Percentiles rank a stretch among this genome's conserved stretches.
These are phyloP conservation scores for Erigeron canadensis DNA, from an alignment of 129 eudicot species.

Conservation along the genomic window DNA sequence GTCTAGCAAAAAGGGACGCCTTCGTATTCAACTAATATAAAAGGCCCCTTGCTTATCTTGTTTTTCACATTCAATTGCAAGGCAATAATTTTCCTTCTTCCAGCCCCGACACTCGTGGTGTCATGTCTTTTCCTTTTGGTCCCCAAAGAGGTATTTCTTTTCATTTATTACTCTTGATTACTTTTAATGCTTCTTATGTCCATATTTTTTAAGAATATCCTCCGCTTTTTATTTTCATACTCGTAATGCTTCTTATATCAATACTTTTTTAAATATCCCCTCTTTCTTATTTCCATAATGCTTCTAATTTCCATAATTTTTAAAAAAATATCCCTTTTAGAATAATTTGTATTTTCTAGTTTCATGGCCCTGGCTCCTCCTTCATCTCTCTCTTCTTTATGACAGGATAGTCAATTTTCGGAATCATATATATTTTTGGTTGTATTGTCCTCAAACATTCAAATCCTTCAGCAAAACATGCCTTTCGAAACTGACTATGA, in stretches of 20 bases:
- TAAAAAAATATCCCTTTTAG: too few species aligned
- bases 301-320: too few species aligned
- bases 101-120: not conserved
- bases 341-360: not conserved
- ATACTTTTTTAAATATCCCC: too few species aligned
- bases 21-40: conserved; percentile 2
- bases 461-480: conserved; percentile 16
- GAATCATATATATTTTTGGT: too few species aligned
- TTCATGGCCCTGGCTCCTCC: too few species aligned
- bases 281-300: too few species aligned
- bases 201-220: not conserved
- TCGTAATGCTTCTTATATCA: too few species aligned
- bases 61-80: conserved; percentile 19
- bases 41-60: not conserved
- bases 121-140: conserved; percentile 6
- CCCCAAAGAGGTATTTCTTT: conserved; percentile 17
- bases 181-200: not conserved
- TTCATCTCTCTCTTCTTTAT: not conserved
- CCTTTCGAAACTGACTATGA: conserved; percentile 2
- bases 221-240: too few species aligned
- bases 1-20: not conserved
- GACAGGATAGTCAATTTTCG: too few species aligned
- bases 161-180: not conserved
- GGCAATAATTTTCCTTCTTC: conserved; percentile 3
- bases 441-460: not conserved